phyloP scores from a whole-genome alignment of 805 yeast genomes.

The Cyberlindnera bimundalis region DNA sequence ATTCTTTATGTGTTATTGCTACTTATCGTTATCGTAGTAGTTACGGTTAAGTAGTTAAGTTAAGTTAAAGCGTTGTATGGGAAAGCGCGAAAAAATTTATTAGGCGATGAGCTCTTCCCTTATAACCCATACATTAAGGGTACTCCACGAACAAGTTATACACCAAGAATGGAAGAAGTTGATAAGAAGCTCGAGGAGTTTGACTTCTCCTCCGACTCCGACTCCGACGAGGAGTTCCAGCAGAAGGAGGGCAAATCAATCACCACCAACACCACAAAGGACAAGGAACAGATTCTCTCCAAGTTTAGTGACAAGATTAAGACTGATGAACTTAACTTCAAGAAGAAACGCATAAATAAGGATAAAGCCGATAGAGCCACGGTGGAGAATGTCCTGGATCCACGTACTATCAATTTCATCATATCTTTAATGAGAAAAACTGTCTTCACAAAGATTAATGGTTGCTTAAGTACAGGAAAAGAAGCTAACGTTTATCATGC shows the following conservation, averaged over 20 bases:
- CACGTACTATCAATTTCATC: constrained; percentile 82
- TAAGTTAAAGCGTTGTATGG: too few species aligned
- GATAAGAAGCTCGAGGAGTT: constrained; percentile 2
- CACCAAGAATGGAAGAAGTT: background rate
- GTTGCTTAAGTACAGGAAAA: constrained; percentile 94
- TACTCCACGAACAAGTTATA: background rate
- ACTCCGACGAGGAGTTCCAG: constrained; percentile 7
- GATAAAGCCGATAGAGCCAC: constrained; percentile 96
- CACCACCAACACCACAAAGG: constrained; percentile 22
- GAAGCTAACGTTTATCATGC: constrained; percentile 99
- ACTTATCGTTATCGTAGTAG: too few species aligned
- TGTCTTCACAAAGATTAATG: constrained; percentile 78
- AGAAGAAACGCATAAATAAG: constrained; percentile 56
- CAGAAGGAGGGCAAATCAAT: background rate
- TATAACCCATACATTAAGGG: background rate
- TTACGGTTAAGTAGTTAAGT: too few species aligned
- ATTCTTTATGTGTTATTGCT: too few species aligned
- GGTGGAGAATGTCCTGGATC: constrained; percentile 94
- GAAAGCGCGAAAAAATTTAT: constrained; percentile 5
- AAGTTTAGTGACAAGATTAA: constrained; percentile 64
- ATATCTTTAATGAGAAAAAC: constrained; percentile 82
- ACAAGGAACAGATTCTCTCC: constrained; percentile 50
- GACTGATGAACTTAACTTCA: constrained; percentile 52
- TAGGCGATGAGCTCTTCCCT: constrained; percentile 7
- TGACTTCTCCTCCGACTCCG: constrained; percentile 3